Evolutionary conservation across 192 early-diverging fungal species (phyloP).

Genomic region (Umbelopsis ramanniana): DNA sequence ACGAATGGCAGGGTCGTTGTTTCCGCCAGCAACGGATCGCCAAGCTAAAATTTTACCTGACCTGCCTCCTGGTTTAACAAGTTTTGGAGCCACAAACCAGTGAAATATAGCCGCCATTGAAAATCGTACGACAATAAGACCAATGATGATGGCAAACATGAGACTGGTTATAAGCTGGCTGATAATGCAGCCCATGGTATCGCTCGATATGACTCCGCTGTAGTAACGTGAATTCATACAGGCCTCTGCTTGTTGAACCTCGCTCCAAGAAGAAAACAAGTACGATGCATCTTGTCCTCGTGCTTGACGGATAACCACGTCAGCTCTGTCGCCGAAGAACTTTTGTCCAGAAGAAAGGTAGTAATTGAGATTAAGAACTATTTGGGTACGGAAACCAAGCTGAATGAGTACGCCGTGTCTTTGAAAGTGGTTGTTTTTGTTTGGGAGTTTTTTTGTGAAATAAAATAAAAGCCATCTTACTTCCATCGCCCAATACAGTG

Average conservation of each 20-base stretch:
- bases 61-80: slow-evolving; percentile 41
- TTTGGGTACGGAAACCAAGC: neutral
- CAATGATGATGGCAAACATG: slow-evolving; percentile 54
- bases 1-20: slow-evolving; percentile 33
- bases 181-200: slow-evolving; percentile 57
- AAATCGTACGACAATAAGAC: slow-evolving; percentile 57
- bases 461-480: neutral
- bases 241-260: slow-evolving; percentile 31
- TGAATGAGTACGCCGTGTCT: neutral
- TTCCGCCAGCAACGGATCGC: slow-evolving; percentile 45
- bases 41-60: slow-evolving; percentile 53
- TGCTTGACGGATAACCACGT: neutral
- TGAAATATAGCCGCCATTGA: slow-evolving; percentile 60
- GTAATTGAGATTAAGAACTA: slow-evolving; percentile 26
- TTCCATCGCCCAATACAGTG: neutral
- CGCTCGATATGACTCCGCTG: slow-evolving; percentile 53
- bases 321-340: slow-evolving; percentile 20
- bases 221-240: slow-evolving; percentile 45
- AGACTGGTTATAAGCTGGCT: slow-evolving; percentile 53
- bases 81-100: slow-evolving; percentile 55
- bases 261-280: neutral
- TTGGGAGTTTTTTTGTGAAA: neutral
- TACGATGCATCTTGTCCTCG: slow-evolving; percentile 23
- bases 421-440: too few species aligned
- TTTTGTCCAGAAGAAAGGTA: neutral